A percentile compares a stretch with the other conserved stretches of the same genome.
Evolutionary conservation across 2,329 filamentous ascomycete species (phyloP).

Genomic region (Microdochium nivale): DNA sequence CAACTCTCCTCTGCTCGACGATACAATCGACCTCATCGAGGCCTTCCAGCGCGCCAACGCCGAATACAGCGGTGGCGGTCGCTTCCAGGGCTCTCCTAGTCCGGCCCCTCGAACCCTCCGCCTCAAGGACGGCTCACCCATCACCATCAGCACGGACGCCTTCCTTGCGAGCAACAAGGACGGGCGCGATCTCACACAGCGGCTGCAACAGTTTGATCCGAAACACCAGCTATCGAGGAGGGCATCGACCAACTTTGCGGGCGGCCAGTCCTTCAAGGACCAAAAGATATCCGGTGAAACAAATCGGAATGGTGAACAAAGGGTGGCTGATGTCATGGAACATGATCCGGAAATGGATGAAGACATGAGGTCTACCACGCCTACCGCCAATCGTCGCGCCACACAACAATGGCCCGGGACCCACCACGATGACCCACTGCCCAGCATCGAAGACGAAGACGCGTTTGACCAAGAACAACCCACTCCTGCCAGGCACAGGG

Average conservation of each 20-base stretch:
- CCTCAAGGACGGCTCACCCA: conserved; percentile 20
- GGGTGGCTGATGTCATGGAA: background rate
- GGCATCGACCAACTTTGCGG: conserved; percentile 2
- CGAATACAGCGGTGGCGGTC: conserved; percentile 7
- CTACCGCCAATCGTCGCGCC: background rate
- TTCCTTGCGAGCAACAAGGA: conserved; percentile 16
- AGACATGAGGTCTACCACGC: background rate
- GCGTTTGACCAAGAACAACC: conserved; percentile 10
- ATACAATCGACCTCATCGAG: background rate
- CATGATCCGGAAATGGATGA: background rate
- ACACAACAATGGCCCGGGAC: background rate
- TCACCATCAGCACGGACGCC: conserved; percentile 13
- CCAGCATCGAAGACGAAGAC: conserved; percentile 15
- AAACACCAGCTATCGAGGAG: conserved; percentile 14
- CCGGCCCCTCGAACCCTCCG: conserved; percentile 40
- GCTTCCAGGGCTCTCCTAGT: conserved; percentile 37
- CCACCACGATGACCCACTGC: conserved; percentile 9
- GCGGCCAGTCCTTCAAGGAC: conserved; percentile 7
- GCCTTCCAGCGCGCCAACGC: background rate
- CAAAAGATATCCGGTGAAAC: background rate
- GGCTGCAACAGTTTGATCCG: conserved; percentile 20
- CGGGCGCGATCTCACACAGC: conserved; percentile 19
- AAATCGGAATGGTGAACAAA: background rate
- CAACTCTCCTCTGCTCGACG: background rate
- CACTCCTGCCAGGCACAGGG: conserved; percentile 12